Evolutionary conservation across 2,329 filamentous ascomycete genomes (phyloP), one percentile per base, ranked within the genome.

Genomic region (Beauveria sp.): DNA sequence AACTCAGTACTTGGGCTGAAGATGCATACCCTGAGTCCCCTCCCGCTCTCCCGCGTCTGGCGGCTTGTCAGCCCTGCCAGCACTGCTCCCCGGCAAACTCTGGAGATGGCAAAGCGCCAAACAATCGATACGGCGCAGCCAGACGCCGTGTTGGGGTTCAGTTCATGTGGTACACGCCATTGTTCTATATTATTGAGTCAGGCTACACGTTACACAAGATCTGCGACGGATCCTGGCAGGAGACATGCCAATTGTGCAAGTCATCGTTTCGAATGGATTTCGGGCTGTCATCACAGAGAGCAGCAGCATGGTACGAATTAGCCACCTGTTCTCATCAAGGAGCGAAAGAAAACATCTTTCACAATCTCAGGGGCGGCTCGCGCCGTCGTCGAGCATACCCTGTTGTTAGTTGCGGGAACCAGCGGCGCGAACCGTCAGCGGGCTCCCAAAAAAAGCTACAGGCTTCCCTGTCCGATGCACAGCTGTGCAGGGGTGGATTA

Each of bases 361-460:
- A 8, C 12, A 57, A 38, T 22, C 38, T 14, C 43, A 28, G 43
- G 46, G 30, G 45, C 46, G 53, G 46, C 46, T 57, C 26, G 53
- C 26, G 52, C 59, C 59, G 53, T 24, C 26, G 60, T n/a, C 24
- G 59, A 45, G 26, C 26, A 51, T 51, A 52, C 45, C 46, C 45
- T 56, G 42, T 4, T 45, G 53, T 42, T 56, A 61, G 52, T 40
- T 55, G 53, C 53, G 60, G 59, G 60, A 61, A 46, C 45, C 45
- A 51, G 46, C 60, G 60, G 60, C 52, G 53, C 60, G 60, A 61
- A 57, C 60, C 60, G 60, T 52, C 24, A 34, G 53, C 38, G 45
- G 60, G 58, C 42, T 34, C 59, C 26, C 34, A 46, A 50, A 34
- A 34, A 43, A 26, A 43, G 47, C 45, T 28, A 28, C 47, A 55